phyloP scores from a whole-genome alignment of 2,329 filamentous ascomycete genomes.

The Fusarium tjaetaba region DNA sequence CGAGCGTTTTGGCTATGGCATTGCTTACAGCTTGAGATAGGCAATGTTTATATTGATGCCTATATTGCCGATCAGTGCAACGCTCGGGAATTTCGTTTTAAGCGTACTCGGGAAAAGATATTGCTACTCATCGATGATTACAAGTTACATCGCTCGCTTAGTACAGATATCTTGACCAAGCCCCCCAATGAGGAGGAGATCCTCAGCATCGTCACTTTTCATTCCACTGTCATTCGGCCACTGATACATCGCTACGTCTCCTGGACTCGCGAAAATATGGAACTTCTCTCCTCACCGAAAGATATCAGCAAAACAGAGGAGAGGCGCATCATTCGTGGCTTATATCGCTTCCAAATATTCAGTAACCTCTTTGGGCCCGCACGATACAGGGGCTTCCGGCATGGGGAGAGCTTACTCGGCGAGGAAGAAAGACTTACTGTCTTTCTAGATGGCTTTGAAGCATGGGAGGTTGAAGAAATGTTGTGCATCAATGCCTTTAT shows the following conservation, averaged over 20 bases:
- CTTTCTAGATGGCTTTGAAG: too few relatives aligned
- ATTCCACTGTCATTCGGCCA: not conserved
- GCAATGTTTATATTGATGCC: not conserved
- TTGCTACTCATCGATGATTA: not conserved
- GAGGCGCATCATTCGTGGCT: too few relatives aligned
- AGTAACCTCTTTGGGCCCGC: too few relatives aligned
- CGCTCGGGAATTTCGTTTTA: not conserved
- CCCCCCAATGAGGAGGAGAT: not conserved
- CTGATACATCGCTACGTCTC: not conserved
- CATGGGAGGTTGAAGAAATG: too few relatives aligned
- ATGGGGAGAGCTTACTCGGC: too few relatives aligned
- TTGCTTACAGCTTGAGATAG: not conserved
- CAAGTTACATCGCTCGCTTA: not conserved
- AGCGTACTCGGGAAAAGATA: not conserved
- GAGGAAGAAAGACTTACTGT: too few relatives aligned
- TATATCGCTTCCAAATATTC: too few relatives aligned
- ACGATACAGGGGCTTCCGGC: too few relatives aligned
- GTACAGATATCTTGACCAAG: not conserved
- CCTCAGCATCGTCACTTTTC: not conserved
- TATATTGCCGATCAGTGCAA: not conserved
- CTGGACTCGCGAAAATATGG: too few relatives aligned
- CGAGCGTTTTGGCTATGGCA: not conserved
- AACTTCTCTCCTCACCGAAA: too few relatives aligned
- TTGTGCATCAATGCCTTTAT: too few relatives aligned
- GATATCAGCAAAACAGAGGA: not conserved